These are phyloP conservation scores for Clarireedia paspali DNA, from an alignment of 2,329 filamentous ascomycete species.

Conservation along the genomic window DNA sequence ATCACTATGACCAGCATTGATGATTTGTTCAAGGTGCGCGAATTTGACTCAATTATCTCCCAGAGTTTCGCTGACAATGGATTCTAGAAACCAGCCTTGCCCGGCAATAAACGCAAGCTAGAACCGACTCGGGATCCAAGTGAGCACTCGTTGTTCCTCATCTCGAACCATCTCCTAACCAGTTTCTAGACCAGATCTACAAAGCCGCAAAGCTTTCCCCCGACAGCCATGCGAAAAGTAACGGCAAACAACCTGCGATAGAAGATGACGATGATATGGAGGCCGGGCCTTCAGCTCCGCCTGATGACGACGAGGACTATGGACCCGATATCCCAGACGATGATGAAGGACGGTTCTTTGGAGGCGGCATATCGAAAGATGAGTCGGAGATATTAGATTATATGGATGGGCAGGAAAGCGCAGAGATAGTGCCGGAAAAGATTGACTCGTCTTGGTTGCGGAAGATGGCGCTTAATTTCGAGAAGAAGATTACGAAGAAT, in stretches of 20 bases:
- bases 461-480: slow-evolving; percentile 73
- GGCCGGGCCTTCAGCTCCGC: slow-evolving; percentile 45
- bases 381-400: slow-evolving; percentile 83
- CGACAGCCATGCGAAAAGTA: slow-evolving; percentile 34
- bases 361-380: slow-evolving; percentile 75
- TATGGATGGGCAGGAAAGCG: slow-evolving; percentile 59
- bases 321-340: slow-evolving; percentile 56
- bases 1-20: slow-evolving; percentile 25
- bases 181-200: slow-evolving; percentile 48
- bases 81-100: slow-evolving; percentile 28
- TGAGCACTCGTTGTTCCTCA: slow-evolving; percentile 31
- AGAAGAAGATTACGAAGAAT: slow-evolving; percentile 87
- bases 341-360: slow-evolving; percentile 93
- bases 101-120: slow-evolving; percentile 53
- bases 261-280: slow-evolving; percentile 36
- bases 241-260: slow-evolving; percentile 23
- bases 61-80: slow-evolving; percentile 4
- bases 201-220: slow-evolving; percentile 49
- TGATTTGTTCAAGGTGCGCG: slow-evolving; percentile 25
- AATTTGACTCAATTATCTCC: neutral
- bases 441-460: slow-evolving; percentile 81
- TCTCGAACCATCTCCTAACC: slow-evolving; percentile 1
- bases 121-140: slow-evolving; percentile 55
- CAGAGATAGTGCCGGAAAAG: slow-evolving; percentile 51
- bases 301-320: slow-evolving; percentile 47